Evolutionary conservation across 768 basidiomycete genomes (phyloP).

Genomic region (Podaxis mareebaensis): DNA sequence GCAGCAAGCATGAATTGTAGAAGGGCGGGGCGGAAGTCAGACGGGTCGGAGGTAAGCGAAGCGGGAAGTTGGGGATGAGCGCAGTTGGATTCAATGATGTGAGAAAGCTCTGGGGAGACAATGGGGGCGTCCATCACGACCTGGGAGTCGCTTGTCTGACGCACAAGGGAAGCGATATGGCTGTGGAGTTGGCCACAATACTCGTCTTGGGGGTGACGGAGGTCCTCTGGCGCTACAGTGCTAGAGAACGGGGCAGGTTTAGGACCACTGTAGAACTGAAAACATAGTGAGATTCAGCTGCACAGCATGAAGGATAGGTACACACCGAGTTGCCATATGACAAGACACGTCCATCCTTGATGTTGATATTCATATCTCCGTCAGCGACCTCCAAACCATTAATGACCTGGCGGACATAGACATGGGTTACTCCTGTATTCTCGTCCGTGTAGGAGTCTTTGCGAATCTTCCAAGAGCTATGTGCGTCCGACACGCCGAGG

Average conservation of each 20-base stretch:
- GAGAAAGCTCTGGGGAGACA: slow-evolving; percentile 36
- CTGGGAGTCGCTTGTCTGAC: slow-evolving; percentile 30
- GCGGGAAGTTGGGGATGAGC: slow-evolving; percentile 43
- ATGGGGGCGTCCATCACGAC: slow-evolving; percentile 31
- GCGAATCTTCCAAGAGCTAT: slow-evolving; percentile 59
- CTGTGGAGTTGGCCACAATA: slow-evolving; percentile 46
- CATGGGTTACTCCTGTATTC: slow-evolving; percentile 84
- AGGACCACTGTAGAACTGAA: slow-evolving; percentile 75
- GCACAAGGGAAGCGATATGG: slow-evolving; percentile 3
- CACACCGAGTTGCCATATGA: slow-evolving; percentile 88
- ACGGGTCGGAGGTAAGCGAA: slow-evolving; percentile 32
- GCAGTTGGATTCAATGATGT: slow-evolving; percentile 61
- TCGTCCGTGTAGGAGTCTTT: slow-evolving; percentile 86
- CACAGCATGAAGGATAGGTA: slow-evolving; percentile 17
- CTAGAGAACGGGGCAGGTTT: slow-evolving; percentile 39
- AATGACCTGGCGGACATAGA: slow-evolving; percentile 83
- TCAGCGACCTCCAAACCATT: slow-evolving; percentile 88
- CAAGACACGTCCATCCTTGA: slow-evolving; percentile 79
- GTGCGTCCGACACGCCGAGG: slow-evolving; percentile 34
- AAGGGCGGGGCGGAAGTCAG: slow-evolving; percentile 57
- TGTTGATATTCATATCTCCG: slow-evolving; percentile 91
- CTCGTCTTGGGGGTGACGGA: slow-evolving; percentile 50
- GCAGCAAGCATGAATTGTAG: slow-evolving; percentile 81
- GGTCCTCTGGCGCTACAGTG: slow-evolving; percentile 30
- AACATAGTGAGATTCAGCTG: slow-evolving; percentile 8